Conservation (phyloP, 306 rosid species). For the Senna siamea region DNA sequence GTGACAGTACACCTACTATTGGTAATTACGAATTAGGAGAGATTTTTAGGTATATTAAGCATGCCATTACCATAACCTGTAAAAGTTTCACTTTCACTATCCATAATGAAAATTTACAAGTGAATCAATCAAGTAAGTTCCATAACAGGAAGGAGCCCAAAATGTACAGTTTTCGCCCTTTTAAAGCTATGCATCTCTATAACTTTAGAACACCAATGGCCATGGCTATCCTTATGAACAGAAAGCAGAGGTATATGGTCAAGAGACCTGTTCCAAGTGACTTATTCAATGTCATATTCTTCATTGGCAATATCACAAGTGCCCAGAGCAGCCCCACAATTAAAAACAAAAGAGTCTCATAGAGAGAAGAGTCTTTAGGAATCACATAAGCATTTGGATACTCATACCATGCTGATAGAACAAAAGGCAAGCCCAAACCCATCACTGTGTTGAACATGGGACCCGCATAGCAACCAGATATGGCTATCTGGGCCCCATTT, state of each 20-base stretch:
- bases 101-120: no score
- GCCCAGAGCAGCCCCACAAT: conserved; percentile 79
- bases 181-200: neutral
- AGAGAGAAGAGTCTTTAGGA: conserved; percentile 55
- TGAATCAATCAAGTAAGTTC: no score
- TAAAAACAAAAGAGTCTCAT: conserved; percentile 55
- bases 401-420: conserved; percentile 55
- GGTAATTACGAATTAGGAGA: no score
- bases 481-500: conserved; percentile 77
- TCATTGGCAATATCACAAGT: conserved; percentile 64
- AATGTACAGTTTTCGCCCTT: no score
- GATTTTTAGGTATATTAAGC: no score
- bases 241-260: conserved; percentile 61
- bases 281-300: conserved; percentile 65
- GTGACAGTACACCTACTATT: neutral
- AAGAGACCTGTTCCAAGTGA: conserved; percentile 66
- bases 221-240: conserved; percentile 57
- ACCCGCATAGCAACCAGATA: conserved; percentile 82
- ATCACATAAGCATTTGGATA: conserved; percentile 53
- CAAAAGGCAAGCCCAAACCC: conserved; percentile 74
- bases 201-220: conserved; percentile 46
- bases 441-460: conserved; percentile 73
- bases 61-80: no score
- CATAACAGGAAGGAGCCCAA: no score
- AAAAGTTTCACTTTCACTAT: no score